phyloP scores from a whole-genome alignment of 1,284 basidiomycete genomes.

The Filobasidium uniguttulatum region DNA sequence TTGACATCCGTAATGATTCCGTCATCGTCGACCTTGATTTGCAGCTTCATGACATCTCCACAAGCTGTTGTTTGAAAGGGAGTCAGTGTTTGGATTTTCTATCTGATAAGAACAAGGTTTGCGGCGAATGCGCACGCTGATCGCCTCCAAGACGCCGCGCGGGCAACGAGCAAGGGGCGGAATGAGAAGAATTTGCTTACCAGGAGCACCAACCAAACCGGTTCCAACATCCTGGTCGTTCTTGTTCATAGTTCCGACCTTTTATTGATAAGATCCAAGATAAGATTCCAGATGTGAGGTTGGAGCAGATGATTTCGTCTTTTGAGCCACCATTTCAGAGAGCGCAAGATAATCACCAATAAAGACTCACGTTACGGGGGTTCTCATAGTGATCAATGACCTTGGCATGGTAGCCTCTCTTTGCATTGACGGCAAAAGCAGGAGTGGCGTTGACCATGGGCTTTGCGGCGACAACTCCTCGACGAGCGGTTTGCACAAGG shows the following conservation, averaged over 20 bases:
- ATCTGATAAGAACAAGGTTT: background rate
- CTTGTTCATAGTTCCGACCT: slow-evolving; percentile 94
- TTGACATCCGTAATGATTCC: slow-evolving; percentile 91
- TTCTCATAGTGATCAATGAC: slow-evolving; percentile 92
- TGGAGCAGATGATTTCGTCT: background rate
- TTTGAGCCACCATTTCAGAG: slow-evolving; percentile 16
- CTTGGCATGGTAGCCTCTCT: slow-evolving; percentile 70
- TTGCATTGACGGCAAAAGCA: background rate
- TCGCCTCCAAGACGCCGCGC: background rate
- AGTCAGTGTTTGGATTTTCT: background rate
- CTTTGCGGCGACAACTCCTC: background rate
- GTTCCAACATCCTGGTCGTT: slow-evolving; percentile 83
- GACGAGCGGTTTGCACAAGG: background rate
- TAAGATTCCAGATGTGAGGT: background rate
- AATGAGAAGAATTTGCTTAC: slow-evolving; percentile 43
- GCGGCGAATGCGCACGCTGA: background rate
- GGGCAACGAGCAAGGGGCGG: background rate
- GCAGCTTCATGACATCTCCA: slow-evolving; percentile 84
- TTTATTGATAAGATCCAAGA: slow-evolving; percentile 5
- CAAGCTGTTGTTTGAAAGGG: slow-evolving; percentile 24
- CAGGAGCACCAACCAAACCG: slow-evolving; percentile 94
- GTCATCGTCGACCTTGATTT: slow-evolving; percentile 90
- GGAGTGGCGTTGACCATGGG: background rate
- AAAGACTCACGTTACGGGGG: slow-evolving; percentile 69
- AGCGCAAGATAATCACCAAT: slow-evolving; percentile 26